A percentile compares a stretch with the other conserved stretches of the same genome.
Conservation (phyloP, 2,329 filamentous ascomycete species). For the Graphilbum fragrans region DNA sequence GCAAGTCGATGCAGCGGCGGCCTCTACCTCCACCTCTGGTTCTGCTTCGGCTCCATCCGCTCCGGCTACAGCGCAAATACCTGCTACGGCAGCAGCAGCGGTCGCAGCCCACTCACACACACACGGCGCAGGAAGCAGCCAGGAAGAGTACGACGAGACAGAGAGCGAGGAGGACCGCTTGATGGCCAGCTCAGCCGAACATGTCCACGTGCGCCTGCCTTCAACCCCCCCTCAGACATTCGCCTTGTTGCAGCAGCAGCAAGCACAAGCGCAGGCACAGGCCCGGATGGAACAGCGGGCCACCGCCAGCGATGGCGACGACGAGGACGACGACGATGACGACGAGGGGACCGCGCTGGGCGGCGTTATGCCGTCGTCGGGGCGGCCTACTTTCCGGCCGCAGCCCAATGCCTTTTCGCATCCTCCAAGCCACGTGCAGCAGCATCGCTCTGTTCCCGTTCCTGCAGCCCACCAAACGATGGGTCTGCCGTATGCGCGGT, state of each 20-base stretch:
- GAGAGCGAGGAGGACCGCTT: conserved; percentile 75
- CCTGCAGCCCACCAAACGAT: conserved; percentile 30
- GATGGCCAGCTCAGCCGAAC: conserved; percentile 47
- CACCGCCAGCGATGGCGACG: conserved; percentile 17
- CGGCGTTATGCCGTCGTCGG: conserved; percentile 27
- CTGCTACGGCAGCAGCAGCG: conserved; percentile 16
- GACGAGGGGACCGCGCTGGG: conserved; percentile 79
- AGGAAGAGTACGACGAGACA: conserved; percentile 90
- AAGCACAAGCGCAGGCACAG: conserved; percentile 1
- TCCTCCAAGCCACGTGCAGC: conserved; percentile 45
- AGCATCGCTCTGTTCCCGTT: conserved; percentile 37
- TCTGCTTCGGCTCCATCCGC: background rate
- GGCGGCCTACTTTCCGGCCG: conserved; percentile 56
- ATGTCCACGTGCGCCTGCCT: conserved; percentile 28
- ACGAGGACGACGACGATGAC: conserved; percentile 41
- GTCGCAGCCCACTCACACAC: conserved; percentile 17
- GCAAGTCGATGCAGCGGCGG: conserved; percentile 12
- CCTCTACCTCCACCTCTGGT: background rate
- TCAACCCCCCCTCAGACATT: conserved; percentile 12
- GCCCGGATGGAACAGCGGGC: conserved; percentile 14
- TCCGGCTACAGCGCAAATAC: background rate
- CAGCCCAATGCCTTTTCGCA: conserved; percentile 91
- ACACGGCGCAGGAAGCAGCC: conserved; percentile 50
- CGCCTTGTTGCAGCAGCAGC: conserved; percentile 4
- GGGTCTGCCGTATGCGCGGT: conserved; percentile 31